A percentile compares a stretch with the other conserved stretches of the same genome.
These are phyloP conservation scores for Suillus variegatus DNA, from an alignment of 768 basidiomycete genomes.

Conservation along the genomic window DNA sequence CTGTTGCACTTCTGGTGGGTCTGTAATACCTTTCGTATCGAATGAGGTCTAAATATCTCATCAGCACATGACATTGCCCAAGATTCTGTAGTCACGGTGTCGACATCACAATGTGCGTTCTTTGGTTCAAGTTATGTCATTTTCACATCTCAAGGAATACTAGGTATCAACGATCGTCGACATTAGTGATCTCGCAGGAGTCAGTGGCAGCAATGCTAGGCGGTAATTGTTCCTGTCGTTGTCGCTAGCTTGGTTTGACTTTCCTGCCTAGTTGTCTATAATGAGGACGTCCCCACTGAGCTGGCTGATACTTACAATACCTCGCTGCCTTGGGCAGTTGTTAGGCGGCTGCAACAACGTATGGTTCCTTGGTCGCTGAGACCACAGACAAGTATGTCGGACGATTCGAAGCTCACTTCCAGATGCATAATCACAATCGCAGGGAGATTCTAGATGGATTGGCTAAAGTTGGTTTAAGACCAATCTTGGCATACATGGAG, in stretches of 20 bases:
- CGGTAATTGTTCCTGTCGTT: slow-evolving; percentile 9
- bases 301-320: slow-evolving; percentile 20
- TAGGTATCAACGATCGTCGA: slow-evolving; percentile 29
- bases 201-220: slow-evolving; percentile 12
- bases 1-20: slow-evolving; percentile 59
- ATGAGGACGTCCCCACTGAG: slow-evolving; percentile 24
- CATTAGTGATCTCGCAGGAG: slow-evolving; percentile 19
- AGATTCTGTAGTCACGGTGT: slow-evolving; percentile 32
- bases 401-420: neutral
- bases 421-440: neutral
- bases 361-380: slow-evolving; percentile 17
- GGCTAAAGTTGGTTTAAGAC: slow-evolving; percentile 37
- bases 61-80: slow-evolving; percentile 40
- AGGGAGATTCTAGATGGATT: slow-evolving; percentile 41
- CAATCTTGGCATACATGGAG: slow-evolving; percentile 33
- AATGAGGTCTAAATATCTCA: slow-evolving; percentile 1
- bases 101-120: slow-evolving; percentile 30
- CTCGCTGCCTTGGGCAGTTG: slow-evolving; percentile 18
- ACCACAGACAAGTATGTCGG: slow-evolving; percentile 28
- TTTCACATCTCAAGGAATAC: slow-evolving; percentile 5
- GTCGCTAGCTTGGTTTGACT: neutral
- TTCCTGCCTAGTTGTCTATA: slow-evolving; percentile 16
- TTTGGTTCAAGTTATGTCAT: neutral
- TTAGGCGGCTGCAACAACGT: slow-evolving; percentile 24
- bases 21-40: neutral